phyloP scores from a whole-genome alignment of 2,329 filamentous ascomycete genomes.

The Exophiala spinifera region DNA sequence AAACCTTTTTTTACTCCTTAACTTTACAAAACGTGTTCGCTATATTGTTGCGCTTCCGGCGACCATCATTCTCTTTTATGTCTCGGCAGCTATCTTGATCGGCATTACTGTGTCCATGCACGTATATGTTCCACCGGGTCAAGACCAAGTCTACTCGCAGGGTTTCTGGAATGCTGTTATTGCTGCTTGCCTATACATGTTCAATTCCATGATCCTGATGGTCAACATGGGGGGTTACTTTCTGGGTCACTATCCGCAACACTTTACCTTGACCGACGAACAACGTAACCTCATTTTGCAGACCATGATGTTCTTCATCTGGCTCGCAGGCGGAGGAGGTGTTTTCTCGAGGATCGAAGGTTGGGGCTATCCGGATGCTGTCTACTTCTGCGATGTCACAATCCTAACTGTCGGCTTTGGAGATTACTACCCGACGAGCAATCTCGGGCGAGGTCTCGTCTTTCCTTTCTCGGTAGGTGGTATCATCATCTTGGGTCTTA shows the following conservation, averaged over 20 bases:
- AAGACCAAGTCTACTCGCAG: slow-evolving; percentile 64
- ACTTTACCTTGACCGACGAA: slow-evolving; percentile 73
- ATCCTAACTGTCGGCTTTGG: slow-evolving; percentile 61
- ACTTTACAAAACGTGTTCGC: slow-evolving; percentile 76
- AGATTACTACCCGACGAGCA: slow-evolving; percentile 56
- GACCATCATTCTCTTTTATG: slow-evolving; percentile 76
- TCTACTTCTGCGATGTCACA: slow-evolving; percentile 76
- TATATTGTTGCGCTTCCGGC: slow-evolving; percentile 80
- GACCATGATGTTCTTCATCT: slow-evolving; percentile 80
- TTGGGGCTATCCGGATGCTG: slow-evolving; percentile 65
- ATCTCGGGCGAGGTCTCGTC: slow-evolving; percentile 65
- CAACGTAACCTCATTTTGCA: slow-evolving; percentile 88
- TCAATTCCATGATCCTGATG: slow-evolving; percentile 72
- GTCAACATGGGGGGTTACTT: slow-evolving; percentile 77
- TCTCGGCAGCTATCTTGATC: slow-evolving; percentile 62
- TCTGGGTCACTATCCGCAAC: slow-evolving; percentile 70
- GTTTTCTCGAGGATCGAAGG: slow-evolving; percentile 70
- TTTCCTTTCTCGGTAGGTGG: slow-evolving; percentile 82
- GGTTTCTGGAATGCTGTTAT: slow-evolving; percentile 85
- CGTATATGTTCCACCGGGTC: slow-evolving; percentile 53
- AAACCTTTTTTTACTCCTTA: slow-evolving; percentile 78
- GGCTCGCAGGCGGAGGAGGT: slow-evolving; percentile 72
- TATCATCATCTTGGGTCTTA: slow-evolving; percentile 78
- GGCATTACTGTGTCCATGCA: slow-evolving; percentile 65
- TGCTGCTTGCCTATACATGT: slow-evolving; percentile 73